Evolutionary conservation across 306 rosid species (phyloP).

Genomic region (Hippophae gyantsensis): DNA sequence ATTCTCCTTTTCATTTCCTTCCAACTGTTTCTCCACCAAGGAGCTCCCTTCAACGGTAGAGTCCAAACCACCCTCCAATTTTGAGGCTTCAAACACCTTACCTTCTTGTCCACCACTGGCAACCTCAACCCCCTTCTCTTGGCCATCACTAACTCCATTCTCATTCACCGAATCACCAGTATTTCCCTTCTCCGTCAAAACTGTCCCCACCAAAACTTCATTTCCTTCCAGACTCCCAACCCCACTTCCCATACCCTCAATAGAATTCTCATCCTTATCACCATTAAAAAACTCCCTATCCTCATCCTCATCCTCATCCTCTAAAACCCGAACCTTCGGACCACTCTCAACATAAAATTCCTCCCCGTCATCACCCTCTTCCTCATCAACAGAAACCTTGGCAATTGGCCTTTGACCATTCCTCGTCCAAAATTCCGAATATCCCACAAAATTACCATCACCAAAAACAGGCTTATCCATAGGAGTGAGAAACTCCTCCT

Average conservation of each 20-base stretch:
- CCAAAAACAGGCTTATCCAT: constrained; percentile 30
- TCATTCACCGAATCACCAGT: constrained; percentile 24
- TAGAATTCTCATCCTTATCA: constrained; percentile 6
- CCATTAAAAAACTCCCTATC: constrained; percentile 11
- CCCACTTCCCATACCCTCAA: constrained; percentile 18
- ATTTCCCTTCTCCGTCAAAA: constrained; percentile 5
- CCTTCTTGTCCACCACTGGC: constrained; percentile 9
- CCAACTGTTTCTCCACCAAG: constrained; percentile 14
- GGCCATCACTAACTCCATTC: constrained; percentile 24
- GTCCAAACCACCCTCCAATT: constrained; percentile 14
- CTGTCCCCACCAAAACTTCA: constrained; percentile 8
- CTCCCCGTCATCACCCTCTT: constrained; percentile 22
- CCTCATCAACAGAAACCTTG: constrained; percentile 42
- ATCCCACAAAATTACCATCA: constrained; percentile 5
- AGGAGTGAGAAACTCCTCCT: constrained; percentile 38
- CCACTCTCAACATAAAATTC: constrained; percentile 21
- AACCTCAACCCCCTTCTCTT: constrained; percentile 25
- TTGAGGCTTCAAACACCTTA: constrained; percentile 10
- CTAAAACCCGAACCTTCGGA: constrained; percentile 10
- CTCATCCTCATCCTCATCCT: constrained; percentile 4
- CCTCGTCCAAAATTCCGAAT: constrained; percentile 24
- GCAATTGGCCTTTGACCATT: constrained; percentile 42
- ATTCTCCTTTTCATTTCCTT: constrained; percentile 14
- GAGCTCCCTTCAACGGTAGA: constrained; percentile 12
- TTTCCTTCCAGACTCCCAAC: constrained; percentile 18